Base-by-base conservation (phyloP, 2,329 filamentous ascomycete genomes). In the Tolypocladium album region DNA sequence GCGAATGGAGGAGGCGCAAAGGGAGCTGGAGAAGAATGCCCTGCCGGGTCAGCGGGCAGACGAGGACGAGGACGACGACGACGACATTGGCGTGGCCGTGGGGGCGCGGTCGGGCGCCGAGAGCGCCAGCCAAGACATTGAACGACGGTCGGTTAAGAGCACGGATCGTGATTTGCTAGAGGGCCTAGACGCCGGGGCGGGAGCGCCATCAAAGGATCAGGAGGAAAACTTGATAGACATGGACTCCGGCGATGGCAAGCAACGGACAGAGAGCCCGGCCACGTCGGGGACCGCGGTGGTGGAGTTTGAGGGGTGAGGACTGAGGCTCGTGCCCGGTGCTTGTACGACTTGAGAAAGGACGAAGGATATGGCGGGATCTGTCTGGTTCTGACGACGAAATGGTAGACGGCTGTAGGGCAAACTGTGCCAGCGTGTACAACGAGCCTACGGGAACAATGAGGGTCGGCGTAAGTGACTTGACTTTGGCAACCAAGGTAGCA, bases 1-100 rank as follows among this genome's bases (percentile, higher is more conserved):
- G 67, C 83, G 92, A 53, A 96, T 97, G 88, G 93, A 99, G 64
- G 94, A 99, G 71, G 93, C 93, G 3, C 92, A 97, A 74, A 87
- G 86, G 66, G 93, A 97, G 70, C 77, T 97, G 65, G 93, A 97
- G 74, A 88, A 87, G 73, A 92, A 92, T 62, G 88, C 88, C 0
- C 75, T 87, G n/a, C 82, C 82, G 1, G 76, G 82, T 53, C 79
- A 87, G 67, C 78, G 63, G 73, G 83, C 86, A 0, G 88, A 91
- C 1, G 87, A 90, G 0, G 88, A 88, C 0, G 87, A 87, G 0
- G 88, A 89, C 3, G 87, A 89, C 15, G 84, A 84, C 27, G 82
- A 85, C 56, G 79, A 79, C 57, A 64, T 77, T 42, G 78, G 76
- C 27, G 74, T 76, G 15, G 76, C 77, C 64, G 72, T 76, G 63